Percentiles rank a stretch among this genome's conserved stretches.
These are phyloP conservation scores for Dothideomycetes sp. DNA, from an alignment of 2,329 filamentous ascomycete genomes.

Conservation along the genomic window DNA sequence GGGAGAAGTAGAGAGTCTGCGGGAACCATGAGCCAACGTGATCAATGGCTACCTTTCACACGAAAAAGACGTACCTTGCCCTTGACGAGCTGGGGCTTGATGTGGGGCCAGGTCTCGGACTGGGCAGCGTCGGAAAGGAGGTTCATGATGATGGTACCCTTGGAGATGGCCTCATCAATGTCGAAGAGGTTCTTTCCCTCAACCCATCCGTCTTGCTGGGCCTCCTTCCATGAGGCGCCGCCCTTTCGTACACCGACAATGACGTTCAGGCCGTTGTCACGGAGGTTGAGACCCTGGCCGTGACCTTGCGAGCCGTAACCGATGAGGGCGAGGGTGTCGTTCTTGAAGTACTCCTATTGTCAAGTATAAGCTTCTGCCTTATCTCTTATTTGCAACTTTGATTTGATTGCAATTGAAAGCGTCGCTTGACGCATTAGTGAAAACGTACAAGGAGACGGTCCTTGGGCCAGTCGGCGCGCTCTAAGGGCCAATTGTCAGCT, in stretches of 20 bases:
- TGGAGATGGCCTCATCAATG: slow-evolving; percentile 87
- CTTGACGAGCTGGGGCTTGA: slow-evolving; percentile 97
- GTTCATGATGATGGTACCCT: slow-evolving; percentile 98
- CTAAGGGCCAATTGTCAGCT: slow-evolving; percentile 40
- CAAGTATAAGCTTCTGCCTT: slow-evolving; percentile 13
- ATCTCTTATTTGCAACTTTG: background rate
- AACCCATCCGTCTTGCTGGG: slow-evolving; percentile 93
- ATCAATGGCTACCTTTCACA: no score
- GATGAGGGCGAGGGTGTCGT: slow-evolving; percentile 97
- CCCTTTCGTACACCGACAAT: slow-evolving; percentile 98
- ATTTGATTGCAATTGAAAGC: slow-evolving; percentile 6
- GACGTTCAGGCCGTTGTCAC: slow-evolving; percentile 98
- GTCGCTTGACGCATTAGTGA: background rate
- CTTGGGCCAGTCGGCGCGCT: slow-evolving; percentile 96
- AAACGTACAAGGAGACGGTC: slow-evolving; percentile 68
- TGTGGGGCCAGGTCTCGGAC: slow-evolving; percentile 95
- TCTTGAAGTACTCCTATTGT: slow-evolving; percentile 91
- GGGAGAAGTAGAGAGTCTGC: slow-evolving; percentile 98
- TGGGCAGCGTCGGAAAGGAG: slow-evolving; percentile 94
- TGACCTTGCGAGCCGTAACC: slow-evolving; percentile 98
- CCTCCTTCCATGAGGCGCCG: slow-evolving; percentile 97
- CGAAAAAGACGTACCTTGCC: slow-evolving; percentile 89
- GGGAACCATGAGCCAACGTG: no score
- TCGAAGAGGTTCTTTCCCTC: slow-evolving; percentile 98
- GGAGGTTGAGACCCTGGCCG: slow-evolving; percentile 98